Evolutionary conservation across 1,284 basidiomycete genomes (phyloP).

Genomic region (Moesziomyces globuligerus): DNA sequence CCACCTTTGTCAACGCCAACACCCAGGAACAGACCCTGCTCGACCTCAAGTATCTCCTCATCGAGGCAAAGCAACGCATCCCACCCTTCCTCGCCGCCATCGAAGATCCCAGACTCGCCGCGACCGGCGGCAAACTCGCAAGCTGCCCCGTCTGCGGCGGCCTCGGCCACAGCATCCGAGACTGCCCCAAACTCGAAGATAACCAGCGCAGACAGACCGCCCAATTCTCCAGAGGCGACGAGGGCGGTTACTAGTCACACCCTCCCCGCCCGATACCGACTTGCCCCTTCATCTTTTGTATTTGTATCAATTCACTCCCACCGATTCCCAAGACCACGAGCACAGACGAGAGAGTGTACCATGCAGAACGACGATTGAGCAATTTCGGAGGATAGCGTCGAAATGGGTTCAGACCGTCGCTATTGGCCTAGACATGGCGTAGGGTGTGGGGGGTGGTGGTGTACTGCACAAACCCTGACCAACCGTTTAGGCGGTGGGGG

Average conservation of each 20-base stretch:
- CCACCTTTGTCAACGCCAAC: conserved; percentile 99
- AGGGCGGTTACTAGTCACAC: conserved; percentile 27
- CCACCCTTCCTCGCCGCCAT: conserved; percentile 92
- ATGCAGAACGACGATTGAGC: conserved; percentile 43
- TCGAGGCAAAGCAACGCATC: conserved; percentile 97
- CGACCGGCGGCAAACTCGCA: conserved; percentile 78
- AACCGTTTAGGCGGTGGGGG: conserved; percentile 54
- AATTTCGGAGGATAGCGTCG: conserved; percentile 14
- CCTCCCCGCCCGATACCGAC: not conserved
- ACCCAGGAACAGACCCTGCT: conserved; percentile 93
- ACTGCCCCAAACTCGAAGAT: conserved; percentile 97
- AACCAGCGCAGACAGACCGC: conserved; percentile 73
- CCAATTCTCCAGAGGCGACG: conserved; percentile 37
- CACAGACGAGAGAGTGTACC: conserved; percentile 15
- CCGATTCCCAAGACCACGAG: not conserved
- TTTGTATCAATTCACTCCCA: conserved; percentile 8
- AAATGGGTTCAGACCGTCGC: conserved; percentile 15
- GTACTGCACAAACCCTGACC: too few relatives aligned
- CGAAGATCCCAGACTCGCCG: conserved; percentile 81
- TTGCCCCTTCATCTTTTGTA: conserved; percentile 4
- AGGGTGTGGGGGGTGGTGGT: not conserved
- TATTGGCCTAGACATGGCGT: conserved; percentile 34
- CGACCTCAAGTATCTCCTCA: conserved; percentile 94
- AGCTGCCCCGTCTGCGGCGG: conserved; percentile 98
- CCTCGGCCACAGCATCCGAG: conserved; percentile 90